Base-by-base conservation (phyloP, 768 basidiomycete species). In the Dentipellis sp. region DNA sequence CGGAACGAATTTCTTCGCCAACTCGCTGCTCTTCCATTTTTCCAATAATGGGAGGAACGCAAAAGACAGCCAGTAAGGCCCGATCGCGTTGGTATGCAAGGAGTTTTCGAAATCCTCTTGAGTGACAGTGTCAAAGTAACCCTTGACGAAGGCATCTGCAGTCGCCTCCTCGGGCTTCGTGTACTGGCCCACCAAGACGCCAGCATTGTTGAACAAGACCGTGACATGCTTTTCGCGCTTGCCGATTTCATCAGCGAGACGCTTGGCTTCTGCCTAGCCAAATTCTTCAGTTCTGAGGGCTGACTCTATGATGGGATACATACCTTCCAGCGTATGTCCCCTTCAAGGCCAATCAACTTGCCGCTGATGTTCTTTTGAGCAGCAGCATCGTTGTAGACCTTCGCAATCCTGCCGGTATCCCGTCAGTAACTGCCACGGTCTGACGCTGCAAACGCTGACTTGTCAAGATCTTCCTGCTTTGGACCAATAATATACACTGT, bases 11-110 rank as follows among this genome's bases (percentile, higher is more conserved):
- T 67, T 70, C 21, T 62, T 53, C 53, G 65, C 65, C 6, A 67
- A 67, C 10, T 56, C 63, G n/a, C 62, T 66, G 34, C 62, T 63
- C 61, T 76, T 75, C 75, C 76, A 76, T 51, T 72, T 74, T 58
- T 78, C 76, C 10, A 82, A 69, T 0, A 82, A 67, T 4, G 78
- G 79, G 6, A 82, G 69, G 68, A 81, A 81, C 11, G 80, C 79
- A 59, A 80, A 76, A 0, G 79, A 74, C 21, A 79, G 68, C 76
- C 79, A 82, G 64, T 79, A 79, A 5, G 79, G 75, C 0, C 73
- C 76, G 10, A 74, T 68, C 0, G 74, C 71, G 58, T 77, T 77
- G 16, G 74, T 73, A 55, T 66, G 65, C 29, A 72, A 48, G 14
- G 60, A 61, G 47, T 73, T 66, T 56, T 68, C 63, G 56, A 78